Evolutionary conservation across 2,329 filamentous ascomycete species (phyloP).

Genomic region (Coniochaeta sp.): DNA sequence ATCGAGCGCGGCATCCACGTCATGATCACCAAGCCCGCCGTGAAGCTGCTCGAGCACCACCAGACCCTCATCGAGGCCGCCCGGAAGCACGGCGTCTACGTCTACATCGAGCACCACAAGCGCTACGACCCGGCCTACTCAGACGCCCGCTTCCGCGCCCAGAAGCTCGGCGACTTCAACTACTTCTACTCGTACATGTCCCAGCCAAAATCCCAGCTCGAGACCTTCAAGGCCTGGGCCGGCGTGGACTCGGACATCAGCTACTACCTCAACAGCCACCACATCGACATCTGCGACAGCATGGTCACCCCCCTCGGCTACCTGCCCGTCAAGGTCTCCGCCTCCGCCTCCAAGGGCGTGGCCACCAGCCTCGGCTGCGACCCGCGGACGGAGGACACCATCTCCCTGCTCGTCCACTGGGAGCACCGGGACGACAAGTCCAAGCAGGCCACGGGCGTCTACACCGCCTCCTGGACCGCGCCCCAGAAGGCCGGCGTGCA

Average conservation of each 20-base stretch:
- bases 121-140: slow-evolving; percentile 90
- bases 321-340: slow-evolving; percentile 70
- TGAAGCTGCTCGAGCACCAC: slow-evolving; percentile 77
- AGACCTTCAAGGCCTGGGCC: slow-evolving; percentile 93
- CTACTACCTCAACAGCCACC: slow-evolving; percentile 94
- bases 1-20: slow-evolving; percentile 85
- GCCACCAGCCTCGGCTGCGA: slow-evolving; percentile 73
- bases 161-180: slow-evolving; percentile 84
- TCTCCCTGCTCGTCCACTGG: slow-evolving; percentile 87
- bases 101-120: slow-evolving; percentile 96
- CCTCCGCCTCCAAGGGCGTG: slow-evolving; percentile 68
- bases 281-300: slow-evolving; percentile 85
- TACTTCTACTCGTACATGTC: slow-evolving; percentile 98
- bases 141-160: slow-evolving; percentile 72
- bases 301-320: slow-evolving; percentile 73
- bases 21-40: slow-evolving; percentile 88
- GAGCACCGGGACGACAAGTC: slow-evolving; percentile 59
- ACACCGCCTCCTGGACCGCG: slow-evolving; percentile 91
- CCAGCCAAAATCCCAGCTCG: slow-evolving; percentile 82
- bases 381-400: slow-evolving; percentile 82
- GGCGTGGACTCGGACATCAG: slow-evolving; percentile 88
- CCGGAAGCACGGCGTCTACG: slow-evolving; percentile 70
- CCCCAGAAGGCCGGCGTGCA: slow-evolving; percentile 91
- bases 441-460: slow-evolving; percentile 78
- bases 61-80: slow-evolving; percentile 66